Evolutionary conservation across 371 early-diverging fungal species (phyloP).

Genomic region (Mucor mucedo): DNA sequence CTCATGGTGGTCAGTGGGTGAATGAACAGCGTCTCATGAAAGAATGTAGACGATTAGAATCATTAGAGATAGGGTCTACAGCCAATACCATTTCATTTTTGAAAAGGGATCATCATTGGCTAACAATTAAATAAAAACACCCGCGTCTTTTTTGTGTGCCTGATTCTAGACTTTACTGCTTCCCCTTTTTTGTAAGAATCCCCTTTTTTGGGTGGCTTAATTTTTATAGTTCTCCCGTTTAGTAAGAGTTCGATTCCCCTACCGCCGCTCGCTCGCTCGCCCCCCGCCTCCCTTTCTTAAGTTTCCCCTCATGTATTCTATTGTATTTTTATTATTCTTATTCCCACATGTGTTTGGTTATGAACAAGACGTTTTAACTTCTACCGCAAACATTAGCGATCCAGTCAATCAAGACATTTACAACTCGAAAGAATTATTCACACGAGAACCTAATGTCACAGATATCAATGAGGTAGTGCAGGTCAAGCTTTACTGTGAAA

Average conservation of each 20-base stretch:
- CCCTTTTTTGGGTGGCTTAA: neutral
- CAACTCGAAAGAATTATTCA: constrained; percentile 17
- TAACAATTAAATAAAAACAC: neutral
- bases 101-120: too few species aligned
- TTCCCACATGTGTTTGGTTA: neutral
- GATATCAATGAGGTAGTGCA: constrained; percentile 19
- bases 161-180: neutral
- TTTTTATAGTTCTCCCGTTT: neutral
- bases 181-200: neutral
- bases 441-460: constrained; percentile 9
- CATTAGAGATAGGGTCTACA: too few species aligned
- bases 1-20: neutral
- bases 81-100: too few species aligned
- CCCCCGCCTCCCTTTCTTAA: neutral
- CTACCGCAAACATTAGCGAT: neutral
- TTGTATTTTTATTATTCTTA: neutral
- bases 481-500: constrained; percentile 27
- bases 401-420: constrained; percentile 18
- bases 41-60: too few species aligned
- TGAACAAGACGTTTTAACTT: constrained; percentile 9
- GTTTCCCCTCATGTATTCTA: neutral
- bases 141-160: neutral
- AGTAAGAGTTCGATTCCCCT: neutral
- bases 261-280: neutral
- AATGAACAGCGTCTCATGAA: neutral